Percentiles rank a stretch among this genome's conserved stretches.
Evolutionary conservation across 1,284 basidiomycete species (phyloP).

Genomic region (Ganoderma lingzhi): DNA sequence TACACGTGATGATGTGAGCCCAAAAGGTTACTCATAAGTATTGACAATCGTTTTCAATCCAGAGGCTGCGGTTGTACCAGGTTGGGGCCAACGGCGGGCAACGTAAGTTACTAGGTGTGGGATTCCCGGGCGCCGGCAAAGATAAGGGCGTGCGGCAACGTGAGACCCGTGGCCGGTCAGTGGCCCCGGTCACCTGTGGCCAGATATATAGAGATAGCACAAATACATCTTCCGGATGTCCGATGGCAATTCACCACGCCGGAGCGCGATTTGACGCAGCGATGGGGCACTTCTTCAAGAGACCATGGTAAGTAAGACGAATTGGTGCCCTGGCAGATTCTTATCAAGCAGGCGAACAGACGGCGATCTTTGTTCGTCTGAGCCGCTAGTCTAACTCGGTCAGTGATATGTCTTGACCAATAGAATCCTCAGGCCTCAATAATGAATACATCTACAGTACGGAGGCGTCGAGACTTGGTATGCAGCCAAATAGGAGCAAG

Average conservation of each 20-base stretch:
- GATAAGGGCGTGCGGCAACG: not conserved
- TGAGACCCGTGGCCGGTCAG: not conserved
- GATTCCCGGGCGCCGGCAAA: not conserved
- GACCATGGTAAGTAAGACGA: not conserved
- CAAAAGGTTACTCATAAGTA: not conserved
- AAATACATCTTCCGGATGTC: not conserved
- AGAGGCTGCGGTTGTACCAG: not conserved
- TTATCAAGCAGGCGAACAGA: not conserved
- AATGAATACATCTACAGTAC: too few species aligned
- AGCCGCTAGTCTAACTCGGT: not conserved
- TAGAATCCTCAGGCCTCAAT: too few species aligned
- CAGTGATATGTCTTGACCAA: not conserved
- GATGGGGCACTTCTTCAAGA: not conserved
- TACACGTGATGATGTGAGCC: not conserved
- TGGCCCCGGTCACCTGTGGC: not conserved
- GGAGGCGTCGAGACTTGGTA: too few species aligned
- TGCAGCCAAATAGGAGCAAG: too few species aligned
- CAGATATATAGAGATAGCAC: not conserved
- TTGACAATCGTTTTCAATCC: not conserved
- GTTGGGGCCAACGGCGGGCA: not conserved
- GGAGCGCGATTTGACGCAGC: not conserved
- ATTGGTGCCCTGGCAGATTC: not conserved
- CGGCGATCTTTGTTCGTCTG: not conserved
- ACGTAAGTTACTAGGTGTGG: not conserved
- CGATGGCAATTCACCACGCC: not conserved